Evolutionary conservation across 345 rosid genomes (phyloP).

Genomic region (Geranium brycei): DNA sequence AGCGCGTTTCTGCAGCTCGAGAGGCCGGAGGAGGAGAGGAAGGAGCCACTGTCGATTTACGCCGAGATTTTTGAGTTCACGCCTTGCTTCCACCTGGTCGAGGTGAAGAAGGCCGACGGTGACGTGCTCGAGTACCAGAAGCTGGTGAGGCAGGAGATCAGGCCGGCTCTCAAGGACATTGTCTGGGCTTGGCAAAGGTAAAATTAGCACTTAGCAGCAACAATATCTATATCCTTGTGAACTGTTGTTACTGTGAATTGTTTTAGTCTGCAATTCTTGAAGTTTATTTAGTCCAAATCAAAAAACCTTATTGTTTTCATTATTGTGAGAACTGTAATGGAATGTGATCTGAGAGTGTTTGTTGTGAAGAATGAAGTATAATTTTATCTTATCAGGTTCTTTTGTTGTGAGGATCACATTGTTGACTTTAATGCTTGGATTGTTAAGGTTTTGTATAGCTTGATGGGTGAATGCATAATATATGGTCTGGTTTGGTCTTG

Average conservation of each 20-base stretch:
- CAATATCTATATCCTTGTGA: not conserved
- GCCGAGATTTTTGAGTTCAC: constrained; percentile 29
- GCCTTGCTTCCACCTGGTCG: constrained; percentile 28
- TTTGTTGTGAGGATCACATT: too few species aligned
- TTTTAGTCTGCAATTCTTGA: too few species aligned
- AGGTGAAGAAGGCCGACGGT: constrained; percentile 26
- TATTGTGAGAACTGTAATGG: too few species aligned
- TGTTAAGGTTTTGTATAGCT: too few species aligned
- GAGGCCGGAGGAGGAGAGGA: constrained; percentile 20
- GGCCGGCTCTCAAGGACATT: constrained; percentile 29
- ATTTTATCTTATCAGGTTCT: too few species aligned
- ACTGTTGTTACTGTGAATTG: not conserved
- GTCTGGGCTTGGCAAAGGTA: constrained; percentile 31
- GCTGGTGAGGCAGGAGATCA: constrained; percentile 19
- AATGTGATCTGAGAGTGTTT: too few species aligned
- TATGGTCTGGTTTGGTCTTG: too few species aligned
- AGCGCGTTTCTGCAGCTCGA: constrained; percentile 24
- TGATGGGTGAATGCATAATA: too few species aligned
- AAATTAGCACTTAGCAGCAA: constrained; percentile 8
- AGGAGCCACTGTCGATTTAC: constrained; percentile 22
- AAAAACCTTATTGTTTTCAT: too few species aligned
- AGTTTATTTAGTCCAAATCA: too few species aligned
- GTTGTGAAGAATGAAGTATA: too few species aligned
- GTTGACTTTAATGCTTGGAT: too few species aligned
- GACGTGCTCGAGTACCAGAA: constrained; percentile 25